phyloP scores from a whole-genome alignment of 192 early-diverging fungal genomes.

The Coemansia sp. region DNA sequence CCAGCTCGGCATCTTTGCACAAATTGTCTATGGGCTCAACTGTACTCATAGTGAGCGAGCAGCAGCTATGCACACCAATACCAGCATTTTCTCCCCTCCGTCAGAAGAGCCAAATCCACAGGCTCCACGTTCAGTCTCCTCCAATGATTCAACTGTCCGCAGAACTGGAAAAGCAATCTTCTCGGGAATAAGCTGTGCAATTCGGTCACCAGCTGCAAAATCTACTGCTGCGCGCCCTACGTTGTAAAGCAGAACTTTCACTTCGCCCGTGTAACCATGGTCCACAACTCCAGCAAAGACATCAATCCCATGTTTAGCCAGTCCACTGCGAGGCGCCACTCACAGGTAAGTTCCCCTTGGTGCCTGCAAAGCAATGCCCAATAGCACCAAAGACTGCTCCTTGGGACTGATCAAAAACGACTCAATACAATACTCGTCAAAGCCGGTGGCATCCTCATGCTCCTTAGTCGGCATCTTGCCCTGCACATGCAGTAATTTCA shows the following conservation, averaged over 20 bases:
- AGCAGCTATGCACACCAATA: not conserved
- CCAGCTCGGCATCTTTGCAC: no score
- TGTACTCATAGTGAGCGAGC: no score
- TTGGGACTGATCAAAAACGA: not conserved
- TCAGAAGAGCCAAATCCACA: not conserved
- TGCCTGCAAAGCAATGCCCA: not conserved
- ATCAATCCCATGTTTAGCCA: slow-evolving; percentile 1
- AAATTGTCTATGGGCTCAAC: not conserved
- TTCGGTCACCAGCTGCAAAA: not conserved
- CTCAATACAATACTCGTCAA: not conserved
- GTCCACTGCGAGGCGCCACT: not conserved
- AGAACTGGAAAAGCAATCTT: not conserved
- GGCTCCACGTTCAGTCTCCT: not conserved
- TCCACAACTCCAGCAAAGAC: not conserved
- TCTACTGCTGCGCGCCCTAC: not conserved
- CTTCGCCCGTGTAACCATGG: not conserved
- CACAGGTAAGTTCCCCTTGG: not conserved
- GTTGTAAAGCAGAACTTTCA: slow-evolving; percentile 7
- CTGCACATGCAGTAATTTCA: not conserved
- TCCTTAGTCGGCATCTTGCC: not conserved
- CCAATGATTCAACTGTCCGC: not conserved
- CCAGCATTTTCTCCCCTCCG: not conserved
- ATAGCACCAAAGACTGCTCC: not conserved
- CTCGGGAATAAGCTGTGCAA: not conserved
- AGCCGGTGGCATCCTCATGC: not conserved